Evolutionary conservation across 2,329 filamentous ascomycete species (phyloP).

Genomic region (Aspergillus floridensis): DNA sequence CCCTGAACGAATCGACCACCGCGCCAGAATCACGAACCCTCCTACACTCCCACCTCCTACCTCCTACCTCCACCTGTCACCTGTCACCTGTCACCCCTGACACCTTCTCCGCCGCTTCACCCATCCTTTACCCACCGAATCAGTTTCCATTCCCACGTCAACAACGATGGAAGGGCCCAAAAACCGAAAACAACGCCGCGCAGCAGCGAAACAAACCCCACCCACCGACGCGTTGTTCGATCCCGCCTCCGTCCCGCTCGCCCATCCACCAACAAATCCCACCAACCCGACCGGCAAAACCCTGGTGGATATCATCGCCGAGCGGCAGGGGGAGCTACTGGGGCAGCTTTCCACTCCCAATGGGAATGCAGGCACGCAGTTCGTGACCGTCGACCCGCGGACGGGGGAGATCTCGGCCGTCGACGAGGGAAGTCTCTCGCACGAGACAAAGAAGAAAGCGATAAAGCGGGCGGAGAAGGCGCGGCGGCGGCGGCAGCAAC

Average conservation of each 20-base stretch:
- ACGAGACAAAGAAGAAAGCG: slow-evolving; percentile 12
- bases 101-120: too few relatives aligned
- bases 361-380: slow-evolving; percentile 17
- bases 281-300: slow-evolving; percentile 31
- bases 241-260: slow-evolving; percentile 34
- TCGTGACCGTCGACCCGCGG: slow-evolving; percentile 33
- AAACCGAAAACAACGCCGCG: slow-evolving; percentile 43
- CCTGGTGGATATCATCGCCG: slow-evolving; percentile 46
- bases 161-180: slow-evolving; percentile 30
- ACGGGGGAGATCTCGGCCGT: slow-evolving; percentile 21
- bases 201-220: slow-evolving; percentile 17
- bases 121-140: background rate
- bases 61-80: too few relatives aligned
- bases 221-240: slow-evolving; percentile 26
- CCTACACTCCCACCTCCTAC: too few relatives aligned
- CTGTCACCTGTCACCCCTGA: too few relatives aligned
- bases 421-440: slow-evolving; percentile 24
- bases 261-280: slow-evolving; percentile 20
- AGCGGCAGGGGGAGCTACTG: slow-evolving; percentile 39
- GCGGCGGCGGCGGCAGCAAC: slow-evolving; percentile 2
- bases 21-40: too few relatives aligned
- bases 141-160: background rate
- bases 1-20: too few relatives aligned
- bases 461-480: background rate
- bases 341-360: slow-evolving; percentile 7